A percentile compares a stretch with the other conserved stretches of the same genome.
phyloP scores from a whole-genome alignment of 768 basidiomycete genomes.

The Russula foetens region DNA sequence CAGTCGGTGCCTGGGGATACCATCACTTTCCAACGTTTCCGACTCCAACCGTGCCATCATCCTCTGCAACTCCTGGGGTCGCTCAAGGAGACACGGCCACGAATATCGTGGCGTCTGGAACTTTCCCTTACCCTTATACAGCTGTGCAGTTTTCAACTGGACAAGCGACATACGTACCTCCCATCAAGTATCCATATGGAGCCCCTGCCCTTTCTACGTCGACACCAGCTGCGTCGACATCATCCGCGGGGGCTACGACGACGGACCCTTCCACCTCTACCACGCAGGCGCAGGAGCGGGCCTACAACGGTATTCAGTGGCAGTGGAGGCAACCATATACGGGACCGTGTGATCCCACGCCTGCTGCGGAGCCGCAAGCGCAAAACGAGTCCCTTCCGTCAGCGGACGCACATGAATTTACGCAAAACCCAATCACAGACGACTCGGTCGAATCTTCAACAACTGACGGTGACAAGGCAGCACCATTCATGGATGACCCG shows the following conservation, averaged over 20 bases:
- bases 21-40: constrained; percentile 7
- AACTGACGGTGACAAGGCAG: not conserved
- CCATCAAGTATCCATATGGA: constrained; percentile 13
- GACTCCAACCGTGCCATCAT: not conserved
- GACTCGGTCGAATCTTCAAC: not conserved
- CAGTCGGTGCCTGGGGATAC: constrained; percentile 3
- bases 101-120: not conserved
- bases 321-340: constrained; percentile 16
- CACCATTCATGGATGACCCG: not conserved
- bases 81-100: constrained; percentile 1
- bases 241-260: not conserved
- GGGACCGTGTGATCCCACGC: not conserved
- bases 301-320: constrained; percentile 9
- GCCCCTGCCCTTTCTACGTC: not conserved
- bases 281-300: not conserved
- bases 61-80: not conserved
- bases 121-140: constrained; percentile 8
- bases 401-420: not conserved
- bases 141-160: not conserved
- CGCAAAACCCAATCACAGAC: not conserved
- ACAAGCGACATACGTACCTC: constrained; percentile 16
- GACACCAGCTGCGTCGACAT: not conserved
- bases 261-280: not conserved
- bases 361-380: not conserved
- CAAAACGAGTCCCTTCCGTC: not conserved